phyloP scores from a whole-genome alignment of 176 grass and related monocot genomes.

The Elaeis guineensis region DNA sequence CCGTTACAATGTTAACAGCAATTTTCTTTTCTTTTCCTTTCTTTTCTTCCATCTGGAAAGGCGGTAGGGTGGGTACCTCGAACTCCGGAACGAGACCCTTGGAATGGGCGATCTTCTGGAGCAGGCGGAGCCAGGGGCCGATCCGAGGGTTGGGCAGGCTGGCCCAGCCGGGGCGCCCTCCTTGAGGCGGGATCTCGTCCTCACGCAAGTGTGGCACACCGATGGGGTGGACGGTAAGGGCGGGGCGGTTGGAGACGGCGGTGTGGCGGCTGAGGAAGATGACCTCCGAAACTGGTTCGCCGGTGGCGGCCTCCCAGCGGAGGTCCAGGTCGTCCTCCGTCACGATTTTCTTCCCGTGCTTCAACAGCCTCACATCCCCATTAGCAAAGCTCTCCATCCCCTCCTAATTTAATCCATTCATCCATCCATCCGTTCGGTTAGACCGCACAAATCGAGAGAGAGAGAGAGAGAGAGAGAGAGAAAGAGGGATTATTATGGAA shows the following conservation, averaged over 20 bases:
- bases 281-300: constrained; percentile 48
- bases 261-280: constrained; percentile 79
- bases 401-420: constrained; percentile 11
- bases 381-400: constrained; percentile 66
- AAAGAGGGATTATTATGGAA: neutral
- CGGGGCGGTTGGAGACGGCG: constrained; percentile 59
- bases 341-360: constrained; percentile 48
- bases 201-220: constrained; percentile 80
- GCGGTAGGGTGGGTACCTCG: constrained; percentile 33
- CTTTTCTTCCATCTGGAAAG: neutral
- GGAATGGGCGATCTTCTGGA: constrained; percentile 47
- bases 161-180: constrained; percentile 77
- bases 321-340: constrained; percentile 57
- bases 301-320: constrained; percentile 52
- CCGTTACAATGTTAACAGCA: no score
- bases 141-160: constrained; percentile 71
- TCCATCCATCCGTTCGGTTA: no score
- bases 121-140: constrained; percentile 67
- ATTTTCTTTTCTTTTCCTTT: no score
- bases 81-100: constrained; percentile 84
- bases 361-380: constrained; percentile 45
- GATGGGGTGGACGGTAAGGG: constrained; percentile 84
- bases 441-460: neutral
- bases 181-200: constrained; percentile 64
- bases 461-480: neutral